Conservation (phyloP, 352 stramenopile genomes). For the Pythium vanterpoolii region DNA sequence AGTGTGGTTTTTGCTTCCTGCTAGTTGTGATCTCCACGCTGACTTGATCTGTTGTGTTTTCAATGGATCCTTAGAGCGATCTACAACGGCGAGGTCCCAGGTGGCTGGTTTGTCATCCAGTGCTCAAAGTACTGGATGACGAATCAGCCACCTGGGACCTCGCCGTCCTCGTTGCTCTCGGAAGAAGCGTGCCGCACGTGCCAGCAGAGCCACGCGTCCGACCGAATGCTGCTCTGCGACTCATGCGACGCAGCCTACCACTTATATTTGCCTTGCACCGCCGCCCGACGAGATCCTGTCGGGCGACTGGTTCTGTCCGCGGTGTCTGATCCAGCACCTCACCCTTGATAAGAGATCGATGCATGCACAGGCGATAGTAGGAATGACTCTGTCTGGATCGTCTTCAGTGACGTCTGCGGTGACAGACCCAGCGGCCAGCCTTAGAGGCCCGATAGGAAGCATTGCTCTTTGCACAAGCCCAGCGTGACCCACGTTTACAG, state of each 20-base stretch:
- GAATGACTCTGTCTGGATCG: no score
- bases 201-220: conserved; percentile 51
- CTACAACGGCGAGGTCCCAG: conserved; percentile 45
- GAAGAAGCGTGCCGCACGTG: conserved; percentile 74
- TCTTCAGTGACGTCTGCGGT: no score
- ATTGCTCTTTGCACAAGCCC: no score
- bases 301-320: conserved; percentile 80
- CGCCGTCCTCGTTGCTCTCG: no score
- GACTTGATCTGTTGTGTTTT: conserved; percentile 27
- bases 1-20: not conserved
- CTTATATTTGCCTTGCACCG: conserved; percentile 72
- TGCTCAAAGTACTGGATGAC: no score
- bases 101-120: conserved; percentile 55
- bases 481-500: no score
- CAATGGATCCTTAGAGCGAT: conserved; percentile 46
- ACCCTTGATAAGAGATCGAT: no score
- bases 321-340: conserved; percentile 39
- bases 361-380: no score
- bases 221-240: conserved; percentile 82
- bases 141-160: no score
- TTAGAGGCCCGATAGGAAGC: no score
- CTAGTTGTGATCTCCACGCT: not conserved
- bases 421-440: no score
- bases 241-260: conserved; percentile 85
- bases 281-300: conserved; percentile 54